A percentile compares a stretch with the other conserved stretches of the same genome.
phyloP scores from a whole-genome alignment of 345 rosid genomes.

The Geranium rotundifolium region DNA sequence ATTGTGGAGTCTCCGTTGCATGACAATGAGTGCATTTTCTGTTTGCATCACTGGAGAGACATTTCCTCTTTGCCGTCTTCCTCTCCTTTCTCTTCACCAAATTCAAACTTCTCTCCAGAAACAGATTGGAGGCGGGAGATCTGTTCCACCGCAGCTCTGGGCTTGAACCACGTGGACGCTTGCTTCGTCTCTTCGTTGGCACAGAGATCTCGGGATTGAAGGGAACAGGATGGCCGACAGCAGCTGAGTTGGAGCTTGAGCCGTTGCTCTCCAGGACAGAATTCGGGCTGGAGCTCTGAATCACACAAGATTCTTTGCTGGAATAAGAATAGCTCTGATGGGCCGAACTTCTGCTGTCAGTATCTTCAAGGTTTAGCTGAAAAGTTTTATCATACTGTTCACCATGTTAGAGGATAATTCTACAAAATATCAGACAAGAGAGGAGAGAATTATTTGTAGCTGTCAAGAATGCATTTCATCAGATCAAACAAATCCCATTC shows the following conservation, averaged over 20 bases:
- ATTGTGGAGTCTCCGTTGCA: constrained; percentile 74
- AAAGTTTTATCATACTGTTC: too few species aligned
- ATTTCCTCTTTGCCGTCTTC: constrained; percentile 2
- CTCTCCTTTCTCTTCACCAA: constrained; percentile 30
- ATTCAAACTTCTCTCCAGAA: constrained; percentile 8
- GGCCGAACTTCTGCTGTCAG: constrained; percentile 18
- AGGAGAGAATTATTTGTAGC: too few species aligned
- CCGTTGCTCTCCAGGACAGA: constrained; percentile 69
- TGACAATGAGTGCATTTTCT: constrained; percentile 69
- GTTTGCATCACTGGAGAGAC: constrained; percentile 4
- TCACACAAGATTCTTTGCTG: constrained; percentile 30
- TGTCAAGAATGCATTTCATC: too few species aligned
- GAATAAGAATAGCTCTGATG: constrained; percentile 14
- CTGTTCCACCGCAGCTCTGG: constrained; percentile 13
- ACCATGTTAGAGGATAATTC: too few species aligned
- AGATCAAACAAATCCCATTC: too few species aligned
- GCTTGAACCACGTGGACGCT: constrained; percentile 37
- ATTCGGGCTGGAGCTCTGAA: constrained; percentile 54
- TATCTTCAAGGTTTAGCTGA: constrained; percentile 12
- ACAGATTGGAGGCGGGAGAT: constrained; percentile 8
- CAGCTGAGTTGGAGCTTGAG: constrained; percentile 25
- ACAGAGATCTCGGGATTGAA: constrained; percentile 19
- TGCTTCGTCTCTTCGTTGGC: constrained; percentile 67
- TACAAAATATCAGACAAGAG: too few species aligned
- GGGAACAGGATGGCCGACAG: constrained; percentile 23